Evolutionary conservation across 768 basidiomycete genomes (phyloP).

Genomic region (Tulasnella calospora): DNA sequence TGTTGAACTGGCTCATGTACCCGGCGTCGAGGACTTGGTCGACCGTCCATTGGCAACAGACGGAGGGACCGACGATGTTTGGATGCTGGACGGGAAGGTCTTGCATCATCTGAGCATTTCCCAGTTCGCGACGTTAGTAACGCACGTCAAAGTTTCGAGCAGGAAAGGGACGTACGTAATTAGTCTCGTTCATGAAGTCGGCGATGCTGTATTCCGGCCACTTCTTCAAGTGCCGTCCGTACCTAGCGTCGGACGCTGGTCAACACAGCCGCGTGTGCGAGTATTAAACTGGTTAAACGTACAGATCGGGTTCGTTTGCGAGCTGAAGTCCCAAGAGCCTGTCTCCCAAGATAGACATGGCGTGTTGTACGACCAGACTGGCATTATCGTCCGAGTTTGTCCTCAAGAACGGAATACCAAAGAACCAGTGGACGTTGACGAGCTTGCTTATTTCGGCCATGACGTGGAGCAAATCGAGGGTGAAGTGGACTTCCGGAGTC

Average conservation of each 20-base stretch:
- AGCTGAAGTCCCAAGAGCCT: slow-evolving; percentile 62
- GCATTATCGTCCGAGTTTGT: slow-evolving; percentile 21
- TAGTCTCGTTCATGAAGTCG: slow-evolving; percentile 17
- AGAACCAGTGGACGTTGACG: slow-evolving; percentile 61
- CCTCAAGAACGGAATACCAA: slow-evolving; percentile 35
- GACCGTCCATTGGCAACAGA: slow-evolving; percentile 55
- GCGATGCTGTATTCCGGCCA: neutral
- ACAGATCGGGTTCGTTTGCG: slow-evolving; percentile 33
- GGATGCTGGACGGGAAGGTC: slow-evolving; percentile 6
- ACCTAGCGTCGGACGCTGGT: neutral
- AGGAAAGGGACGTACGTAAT: neutral
- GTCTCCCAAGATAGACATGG: slow-evolving; percentile 58
- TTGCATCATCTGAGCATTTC: slow-evolving; percentile 17
- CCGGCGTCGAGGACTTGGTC: neutral
- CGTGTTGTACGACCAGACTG: slow-evolving; percentile 33
- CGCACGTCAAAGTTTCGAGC: too few species aligned
- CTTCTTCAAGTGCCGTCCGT: slow-evolving; percentile 14
- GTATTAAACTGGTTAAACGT: neutral
- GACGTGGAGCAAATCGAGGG: slow-evolving; percentile 61
- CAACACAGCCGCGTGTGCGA: neutral
- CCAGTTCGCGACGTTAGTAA: too few species aligned
- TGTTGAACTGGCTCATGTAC: slow-evolving; percentile 6
- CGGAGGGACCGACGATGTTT: slow-evolving; percentile 58
- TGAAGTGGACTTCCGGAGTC: slow-evolving; percentile 62
- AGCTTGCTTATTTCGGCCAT: slow-evolving; percentile 55